Conservation (phyloP, 768 basidiomycete genomes). For the Russula sp. region DNA sequence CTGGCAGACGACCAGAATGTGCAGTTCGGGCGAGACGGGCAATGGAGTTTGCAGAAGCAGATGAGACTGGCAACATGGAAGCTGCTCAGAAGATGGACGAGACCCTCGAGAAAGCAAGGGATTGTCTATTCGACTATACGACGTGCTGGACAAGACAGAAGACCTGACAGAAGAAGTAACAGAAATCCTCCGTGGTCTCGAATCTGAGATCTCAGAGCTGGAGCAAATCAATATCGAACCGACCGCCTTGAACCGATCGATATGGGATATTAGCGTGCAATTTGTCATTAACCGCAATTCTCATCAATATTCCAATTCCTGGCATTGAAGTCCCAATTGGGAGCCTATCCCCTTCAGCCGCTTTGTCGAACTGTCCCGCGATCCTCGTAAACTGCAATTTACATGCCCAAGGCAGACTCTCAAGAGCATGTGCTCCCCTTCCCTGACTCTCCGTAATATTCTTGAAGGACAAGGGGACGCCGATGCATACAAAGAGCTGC, state of each 20-base stretch:
- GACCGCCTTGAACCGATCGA: background rate
- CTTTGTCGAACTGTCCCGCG: background rate
- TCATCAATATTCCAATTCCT: background rate
- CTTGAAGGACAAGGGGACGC: background rate
- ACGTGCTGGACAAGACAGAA: background rate
- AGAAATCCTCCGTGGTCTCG: background rate
- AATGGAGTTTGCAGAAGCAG: background rate
- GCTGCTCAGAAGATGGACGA: background rate
- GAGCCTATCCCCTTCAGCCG: background rate
- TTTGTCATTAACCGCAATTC: background rate
- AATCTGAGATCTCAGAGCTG: slow-evolving; percentile 1
- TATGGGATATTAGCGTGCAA: background rate
- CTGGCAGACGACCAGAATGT: background rate
- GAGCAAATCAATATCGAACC: background rate
- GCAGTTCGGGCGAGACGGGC: background rate
- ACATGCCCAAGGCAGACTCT: background rate
- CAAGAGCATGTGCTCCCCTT: background rate
- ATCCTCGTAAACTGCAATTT: background rate
- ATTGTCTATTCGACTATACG: background rate
- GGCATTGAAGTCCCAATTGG: background rate
- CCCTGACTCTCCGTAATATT: background rate
- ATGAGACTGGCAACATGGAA: background rate
- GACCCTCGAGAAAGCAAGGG: background rate
- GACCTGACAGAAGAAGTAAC: background rate
- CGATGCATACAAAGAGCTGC: background rate